Percentiles rank a stretch among this genome's conserved stretches.
Evolutionary conservation across 2,329 filamentous ascomycete genomes (phyloP).

Genomic region (Trichoderma koningiopsis): DNA sequence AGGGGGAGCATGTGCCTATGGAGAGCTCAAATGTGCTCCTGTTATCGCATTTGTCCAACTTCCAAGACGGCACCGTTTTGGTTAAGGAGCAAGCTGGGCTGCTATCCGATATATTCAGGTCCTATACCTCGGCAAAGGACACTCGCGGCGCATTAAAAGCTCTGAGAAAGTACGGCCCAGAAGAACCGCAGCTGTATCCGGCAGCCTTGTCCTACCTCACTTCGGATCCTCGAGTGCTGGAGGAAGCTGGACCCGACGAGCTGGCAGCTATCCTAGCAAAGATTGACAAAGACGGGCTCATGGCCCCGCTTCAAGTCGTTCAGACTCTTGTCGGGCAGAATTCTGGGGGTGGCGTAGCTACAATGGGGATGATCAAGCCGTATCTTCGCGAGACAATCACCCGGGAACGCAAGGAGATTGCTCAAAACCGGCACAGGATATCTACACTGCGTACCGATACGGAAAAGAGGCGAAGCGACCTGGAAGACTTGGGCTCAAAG

Average conservation of each 20-base stretch:
- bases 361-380: slow-evolving; percentile 95
- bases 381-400: slow-evolving; percentile 90
- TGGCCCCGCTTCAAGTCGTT: slow-evolving; percentile 95
- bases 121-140: slow-evolving; percentile 89
- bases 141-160: slow-evolving; percentile 89
- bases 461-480: slow-evolving; percentile 73
- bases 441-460: slow-evolving; percentile 84
- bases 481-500: slow-evolving; percentile 74
- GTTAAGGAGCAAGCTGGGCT: slow-evolving; percentile 93
- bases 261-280: slow-evolving; percentile 77
- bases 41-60: slow-evolving; percentile 87
- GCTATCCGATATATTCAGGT: slow-evolving; percentile 93
- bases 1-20: slow-evolving; percentile 78
- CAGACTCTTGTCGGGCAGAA: slow-evolving; percentile 77
- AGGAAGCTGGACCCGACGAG: slow-evolving; percentile 82
- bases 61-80: slow-evolving; percentile 85
- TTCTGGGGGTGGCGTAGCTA: slow-evolving; percentile 66
- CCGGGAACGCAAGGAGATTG: slow-evolving; percentile 84
- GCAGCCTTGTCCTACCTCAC: slow-evolving; percentile 93
- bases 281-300: slow-evolving; percentile 86
- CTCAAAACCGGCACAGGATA: slow-evolving; percentile 76
- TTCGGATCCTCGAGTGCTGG: slow-evolving; percentile 76
- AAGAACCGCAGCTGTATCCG: slow-evolving; percentile 89
- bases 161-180: slow-evolving; percentile 84
- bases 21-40: slow-evolving; percentile 94